phyloP scores from a whole-genome alignment of 106 monocot genomes.

The Phalaenopsis equestris region DNA sequence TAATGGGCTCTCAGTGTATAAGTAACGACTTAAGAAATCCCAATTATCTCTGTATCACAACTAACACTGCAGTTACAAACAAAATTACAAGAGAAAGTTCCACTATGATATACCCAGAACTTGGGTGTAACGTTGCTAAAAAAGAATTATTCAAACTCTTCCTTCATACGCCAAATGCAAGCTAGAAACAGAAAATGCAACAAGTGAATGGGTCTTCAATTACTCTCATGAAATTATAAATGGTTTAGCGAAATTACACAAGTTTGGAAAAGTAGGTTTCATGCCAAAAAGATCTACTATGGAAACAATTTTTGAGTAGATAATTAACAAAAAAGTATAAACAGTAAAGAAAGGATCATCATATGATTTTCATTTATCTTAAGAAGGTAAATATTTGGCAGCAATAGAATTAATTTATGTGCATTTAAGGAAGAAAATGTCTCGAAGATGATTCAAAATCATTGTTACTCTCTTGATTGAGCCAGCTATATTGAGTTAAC shows the following conservation, averaged over 20 bases:
- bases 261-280: neutral
- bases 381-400: neutral
- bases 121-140: neutral
- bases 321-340: neutral
- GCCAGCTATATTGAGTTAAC: too few species aligned
- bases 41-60: neutral
- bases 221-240: neutral
- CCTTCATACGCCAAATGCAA: neutral
- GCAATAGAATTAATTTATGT: neutral
- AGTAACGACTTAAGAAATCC: too few species aligned
- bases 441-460: neutral
- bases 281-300: too few species aligned
- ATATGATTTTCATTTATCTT: neutral
- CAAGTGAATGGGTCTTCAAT: neutral
- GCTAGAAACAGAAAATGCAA: neutral
- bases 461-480: too few species aligned
- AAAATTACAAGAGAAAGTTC: neutral
- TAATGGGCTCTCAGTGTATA: neutral
- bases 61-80: neutral
- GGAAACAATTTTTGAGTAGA: too few species aligned
- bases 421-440: neutral
- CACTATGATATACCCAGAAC: neutral
- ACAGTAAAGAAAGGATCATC: neutral
- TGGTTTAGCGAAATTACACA: neutral
- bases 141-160: neutral